A percentile compares a stretch with the other conserved stretches of the same genome.
Evolutionary conservation across 768 basidiomycete genomes (phyloP).

Genomic region (Mrakia gelida): DNA sequence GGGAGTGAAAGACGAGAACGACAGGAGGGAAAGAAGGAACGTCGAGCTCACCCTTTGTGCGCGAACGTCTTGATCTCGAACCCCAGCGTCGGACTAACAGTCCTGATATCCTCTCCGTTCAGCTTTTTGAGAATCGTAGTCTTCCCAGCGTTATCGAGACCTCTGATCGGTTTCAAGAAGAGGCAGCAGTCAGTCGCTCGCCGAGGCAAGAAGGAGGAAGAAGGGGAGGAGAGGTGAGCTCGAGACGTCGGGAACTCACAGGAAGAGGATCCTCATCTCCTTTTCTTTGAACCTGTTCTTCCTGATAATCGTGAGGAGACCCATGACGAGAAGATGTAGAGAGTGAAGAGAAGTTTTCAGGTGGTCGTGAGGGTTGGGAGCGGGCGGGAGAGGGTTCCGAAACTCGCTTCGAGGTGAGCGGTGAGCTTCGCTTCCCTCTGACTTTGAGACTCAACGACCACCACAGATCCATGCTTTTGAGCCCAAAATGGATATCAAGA

Average conservation of each 20-base stretch:
- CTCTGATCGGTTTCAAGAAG: slow-evolving; percentile 51
- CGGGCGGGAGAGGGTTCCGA: neutral
- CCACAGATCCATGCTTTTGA: neutral
- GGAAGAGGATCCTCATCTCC: slow-evolving; percentile 93
- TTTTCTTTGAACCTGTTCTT: slow-evolving; percentile 93
- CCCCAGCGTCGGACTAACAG: slow-evolving; percentile 87
- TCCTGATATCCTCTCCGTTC: slow-evolving; percentile 82
- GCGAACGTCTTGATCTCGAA: slow-evolving; percentile 98
- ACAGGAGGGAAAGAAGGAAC: slow-evolving; percentile 34
- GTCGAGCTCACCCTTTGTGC: slow-evolving; percentile 68
- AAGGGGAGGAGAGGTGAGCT: neutral
- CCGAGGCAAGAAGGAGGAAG: neutral
- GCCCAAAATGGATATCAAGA: slow-evolving; percentile 6
- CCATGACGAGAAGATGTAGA: slow-evolving; percentile 55
- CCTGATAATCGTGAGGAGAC: slow-evolving; percentile 90
- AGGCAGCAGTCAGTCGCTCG: neutral
- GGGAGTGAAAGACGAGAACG: neutral
- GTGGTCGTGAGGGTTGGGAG: neutral
- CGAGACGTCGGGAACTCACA: slow-evolving; percentile 36
- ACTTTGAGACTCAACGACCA: neutral
- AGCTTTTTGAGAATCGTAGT: slow-evolving; percentile 95
- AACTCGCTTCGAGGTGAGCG: slow-evolving; percentile 2
- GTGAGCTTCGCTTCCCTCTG: neutral
- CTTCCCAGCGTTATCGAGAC: slow-evolving; percentile 97
- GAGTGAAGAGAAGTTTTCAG: neutral